Conservation (phyloP, 202 grass and related monocot genomes). For the Sporobolus alterniflorus region DNA sequence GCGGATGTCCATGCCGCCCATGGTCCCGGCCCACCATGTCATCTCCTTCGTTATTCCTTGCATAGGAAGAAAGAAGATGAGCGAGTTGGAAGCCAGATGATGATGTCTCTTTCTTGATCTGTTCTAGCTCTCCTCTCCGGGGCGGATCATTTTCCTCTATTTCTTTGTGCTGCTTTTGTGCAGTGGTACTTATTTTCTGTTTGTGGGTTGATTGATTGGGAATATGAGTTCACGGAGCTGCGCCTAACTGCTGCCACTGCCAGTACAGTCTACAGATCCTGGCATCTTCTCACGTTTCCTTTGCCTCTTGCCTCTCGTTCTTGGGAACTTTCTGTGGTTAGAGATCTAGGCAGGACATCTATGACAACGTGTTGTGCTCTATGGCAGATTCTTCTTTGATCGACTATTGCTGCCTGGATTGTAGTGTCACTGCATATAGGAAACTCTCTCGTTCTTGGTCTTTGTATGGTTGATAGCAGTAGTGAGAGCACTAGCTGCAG, state of each 20-base stretch:
- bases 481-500: too few species aligned
- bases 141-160: neutral
- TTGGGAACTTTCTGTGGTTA: neutral
- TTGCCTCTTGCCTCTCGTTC: neutral
- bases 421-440: neutral
- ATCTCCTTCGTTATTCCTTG: neutral
- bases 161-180: conserved; percentile 11
- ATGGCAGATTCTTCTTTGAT: neutral
- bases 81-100: neutral
- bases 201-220: conserved; percentile 24
- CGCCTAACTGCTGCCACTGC: neutral
- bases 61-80: too few species aligned
- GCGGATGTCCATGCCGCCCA: conserved; percentile 66
- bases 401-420: neutral
- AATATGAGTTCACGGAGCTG: conserved; percentile 14
- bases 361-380: too few species aligned
- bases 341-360: neutral
- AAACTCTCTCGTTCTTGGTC: neutral
- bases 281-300: conserved; percentile 6
- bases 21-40: conserved; percentile 77
- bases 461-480: neutral
- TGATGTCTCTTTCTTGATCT: conserved; percentile 22
- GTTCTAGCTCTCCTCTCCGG: neutral
- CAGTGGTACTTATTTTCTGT: conserved; percentile 1
- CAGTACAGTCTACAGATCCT: neutral